These are phyloP conservation scores for Loxodes magnus DNA, from an alignment of 73 alveolate species.

Conservation along the genomic window DNA sequence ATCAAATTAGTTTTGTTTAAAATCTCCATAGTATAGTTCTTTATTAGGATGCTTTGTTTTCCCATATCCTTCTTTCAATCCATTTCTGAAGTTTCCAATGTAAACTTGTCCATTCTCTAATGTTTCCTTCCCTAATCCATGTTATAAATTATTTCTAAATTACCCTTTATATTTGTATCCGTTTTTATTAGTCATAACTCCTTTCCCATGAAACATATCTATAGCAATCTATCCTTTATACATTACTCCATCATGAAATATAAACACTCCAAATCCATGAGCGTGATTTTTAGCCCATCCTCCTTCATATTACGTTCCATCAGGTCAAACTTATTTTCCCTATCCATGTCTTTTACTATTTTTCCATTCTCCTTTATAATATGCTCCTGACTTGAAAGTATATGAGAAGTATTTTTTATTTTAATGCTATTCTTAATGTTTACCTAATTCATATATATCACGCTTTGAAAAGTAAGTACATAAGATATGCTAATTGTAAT, in stretches of 20 bases:
- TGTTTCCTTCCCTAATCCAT: no score
- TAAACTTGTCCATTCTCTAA: not conserved
- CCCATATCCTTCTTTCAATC: slow-evolving; percentile 1
- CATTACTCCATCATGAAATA: not conserved
- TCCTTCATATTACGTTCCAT: slow-evolving; percentile 12
- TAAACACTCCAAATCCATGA: slow-evolving; percentile 4
- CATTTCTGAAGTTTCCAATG: not conserved
- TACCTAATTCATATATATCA: no score
- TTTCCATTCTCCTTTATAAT: slow-evolving; percentile 27
- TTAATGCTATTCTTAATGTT: no score
- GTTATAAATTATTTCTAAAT: no score
- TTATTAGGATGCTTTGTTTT: not conserved
- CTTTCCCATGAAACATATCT: no score
- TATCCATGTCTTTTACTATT: slow-evolving; percentile 4
- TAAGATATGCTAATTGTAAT: no score
- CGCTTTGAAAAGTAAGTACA: no score
- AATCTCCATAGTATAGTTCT: not conserved
- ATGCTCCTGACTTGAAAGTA: no score
- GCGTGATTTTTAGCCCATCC: not conserved
- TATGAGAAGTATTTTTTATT: no score
- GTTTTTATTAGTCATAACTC: no score
- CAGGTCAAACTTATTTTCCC: slow-evolving; percentile 9
- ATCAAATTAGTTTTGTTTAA: not conserved
- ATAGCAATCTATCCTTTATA: slow-evolving; percentile 6
- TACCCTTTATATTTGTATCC: no score